Base-by-base conservation (phyloP, 768 basidiomycete genomes). In the Lentinula raphanica region DNA sequence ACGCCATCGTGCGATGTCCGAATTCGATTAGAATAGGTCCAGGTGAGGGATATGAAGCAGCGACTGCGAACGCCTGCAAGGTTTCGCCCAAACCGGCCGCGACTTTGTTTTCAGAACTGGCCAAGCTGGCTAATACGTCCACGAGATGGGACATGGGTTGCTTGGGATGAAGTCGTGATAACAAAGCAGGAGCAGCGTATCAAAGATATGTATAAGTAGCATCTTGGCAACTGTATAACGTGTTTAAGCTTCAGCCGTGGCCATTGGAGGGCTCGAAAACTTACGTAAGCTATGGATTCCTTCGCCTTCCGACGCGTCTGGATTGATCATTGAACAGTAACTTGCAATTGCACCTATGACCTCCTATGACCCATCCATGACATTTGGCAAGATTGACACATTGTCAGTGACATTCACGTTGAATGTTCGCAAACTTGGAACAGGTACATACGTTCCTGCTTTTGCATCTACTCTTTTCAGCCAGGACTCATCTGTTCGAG, bases 21-120 rank as follows among this genome's bases (percentile, higher is more conserved):
- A 65, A 71, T 44, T 71, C 69, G 7, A 74, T 65, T 59, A 72
- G 65, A n/a, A 74, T 70, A 7, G 71, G 72, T 50, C 63, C 61
- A 27, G 58, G 50, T 27, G 64, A 54, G 50, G 67, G 64, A 19
- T 57, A 55, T 40, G 64, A 58, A 32, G 61, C 59, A 6, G 58
- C 61, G 28, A 65, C 62, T 23, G 61, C 42, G 23, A 71, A 58
- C 19, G 69, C 70, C 53, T 72, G 67, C 53, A 74, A 29, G 17
- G 66, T 62, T 49, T 38, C 32, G 8, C 56, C 56, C 54, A 73
- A 62, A 17, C 72, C 73, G 19, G 72, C 71, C 11, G 68, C 69
- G 27, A 72, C 61, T 15, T 60, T 58, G 56, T 73, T 74, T 59
- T 61, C 49, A 60, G 62, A 64, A 8, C 28, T 46, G 9, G 56